phyloP scores from a whole-genome alignment of 169 alveolate species.

The Cardiosporidium cionae region DNA sequence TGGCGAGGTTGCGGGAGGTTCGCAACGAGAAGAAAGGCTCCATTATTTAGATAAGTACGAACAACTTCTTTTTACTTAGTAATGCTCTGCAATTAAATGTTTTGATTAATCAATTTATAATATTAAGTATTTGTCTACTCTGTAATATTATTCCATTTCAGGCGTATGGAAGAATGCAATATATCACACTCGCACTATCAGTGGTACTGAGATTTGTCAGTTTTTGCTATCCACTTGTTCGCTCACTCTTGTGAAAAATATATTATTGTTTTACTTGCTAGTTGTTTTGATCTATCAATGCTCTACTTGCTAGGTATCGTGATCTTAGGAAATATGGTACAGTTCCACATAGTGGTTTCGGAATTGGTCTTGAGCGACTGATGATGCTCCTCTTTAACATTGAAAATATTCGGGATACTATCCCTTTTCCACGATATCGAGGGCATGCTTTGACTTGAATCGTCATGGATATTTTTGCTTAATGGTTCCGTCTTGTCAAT shows the following conservation, averaged over 20 bases:
- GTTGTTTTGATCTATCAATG: background rate
- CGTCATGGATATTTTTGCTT: no score
- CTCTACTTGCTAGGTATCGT: constrained; percentile 2
- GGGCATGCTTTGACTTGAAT: no score
- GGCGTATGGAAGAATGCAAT: background rate
- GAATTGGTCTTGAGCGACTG: constrained; percentile 94
- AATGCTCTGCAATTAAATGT: background rate
- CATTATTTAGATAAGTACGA: constrained; percentile 64
- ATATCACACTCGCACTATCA: background rate
- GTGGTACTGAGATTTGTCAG: background rate
- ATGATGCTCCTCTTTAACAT: constrained; percentile 95
- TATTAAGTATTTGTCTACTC: background rate
- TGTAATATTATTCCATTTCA: background rate
- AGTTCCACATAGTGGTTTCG: constrained; percentile 97
- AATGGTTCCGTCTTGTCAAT: no score
- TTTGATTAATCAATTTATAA: background rate
- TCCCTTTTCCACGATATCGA: constrained; percentile 91
- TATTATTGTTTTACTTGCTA: background rate
- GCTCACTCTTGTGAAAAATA: background rate
- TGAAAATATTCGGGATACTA: constrained; percentile 91
- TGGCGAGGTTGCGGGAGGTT: constrained; percentile 98
- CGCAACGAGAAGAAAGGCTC: constrained; percentile 95
- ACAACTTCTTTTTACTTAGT: background rate
- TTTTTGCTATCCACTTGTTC: background rate
- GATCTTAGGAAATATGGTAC: constrained; percentile 89